Percentiles rank a stretch among this genome's conserved stretches.
These are phyloP conservation scores for Globisporangium polare DNA, from an alignment of 352 stramenopile species.

Conservation along the genomic window DNA sequence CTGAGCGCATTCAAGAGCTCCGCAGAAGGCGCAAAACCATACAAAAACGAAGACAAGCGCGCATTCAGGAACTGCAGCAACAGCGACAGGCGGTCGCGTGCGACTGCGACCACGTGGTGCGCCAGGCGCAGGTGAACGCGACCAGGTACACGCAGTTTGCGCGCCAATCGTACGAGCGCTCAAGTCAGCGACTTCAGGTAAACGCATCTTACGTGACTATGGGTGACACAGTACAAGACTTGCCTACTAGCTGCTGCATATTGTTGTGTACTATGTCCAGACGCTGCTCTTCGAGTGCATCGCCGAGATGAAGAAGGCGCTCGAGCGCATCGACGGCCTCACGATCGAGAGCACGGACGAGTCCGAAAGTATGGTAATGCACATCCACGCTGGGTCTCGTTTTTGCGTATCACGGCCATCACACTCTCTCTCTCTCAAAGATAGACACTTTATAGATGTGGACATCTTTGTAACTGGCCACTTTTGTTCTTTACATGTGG, in stretches of 20 bases:
- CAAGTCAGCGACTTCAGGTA: slow-evolving; percentile 14
- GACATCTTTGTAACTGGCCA: background rate
- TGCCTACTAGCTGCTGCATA: too few relatives aligned
- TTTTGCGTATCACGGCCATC: background rate
- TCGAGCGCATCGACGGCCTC: slow-evolving; percentile 26
- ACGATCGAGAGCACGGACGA: slow-evolving; percentile 20
- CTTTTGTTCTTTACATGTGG: slow-evolving; percentile 1
- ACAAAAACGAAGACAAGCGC: background rate
- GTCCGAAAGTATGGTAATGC: slow-evolving; percentile 45
- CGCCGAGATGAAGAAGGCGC: slow-evolving; percentile 37
- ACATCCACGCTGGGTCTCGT: background rate
- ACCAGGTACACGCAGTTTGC: slow-evolving; percentile 5
- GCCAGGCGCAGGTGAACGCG: background rate
- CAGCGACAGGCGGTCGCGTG: slow-evolving; percentile 4
- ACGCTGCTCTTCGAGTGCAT: slow-evolving; percentile 36
- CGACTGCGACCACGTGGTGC: slow-evolving; percentile 11
- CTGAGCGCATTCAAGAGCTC: slow-evolving; percentile 6
- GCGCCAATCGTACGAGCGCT: slow-evolving; percentile 1
- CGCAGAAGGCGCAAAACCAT: background rate
- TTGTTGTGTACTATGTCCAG: too few relatives aligned
- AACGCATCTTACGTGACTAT: background rate
- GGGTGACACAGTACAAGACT: too few relatives aligned
- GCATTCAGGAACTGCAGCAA: slow-evolving; percentile 6
- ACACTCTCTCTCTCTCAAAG: background rate
- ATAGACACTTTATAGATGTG: background rate